Evolutionary conservation across 495 filamentous ascomycete genomes (phyloP).

Genomic region (Saxispiralis lemnorum): DNA sequence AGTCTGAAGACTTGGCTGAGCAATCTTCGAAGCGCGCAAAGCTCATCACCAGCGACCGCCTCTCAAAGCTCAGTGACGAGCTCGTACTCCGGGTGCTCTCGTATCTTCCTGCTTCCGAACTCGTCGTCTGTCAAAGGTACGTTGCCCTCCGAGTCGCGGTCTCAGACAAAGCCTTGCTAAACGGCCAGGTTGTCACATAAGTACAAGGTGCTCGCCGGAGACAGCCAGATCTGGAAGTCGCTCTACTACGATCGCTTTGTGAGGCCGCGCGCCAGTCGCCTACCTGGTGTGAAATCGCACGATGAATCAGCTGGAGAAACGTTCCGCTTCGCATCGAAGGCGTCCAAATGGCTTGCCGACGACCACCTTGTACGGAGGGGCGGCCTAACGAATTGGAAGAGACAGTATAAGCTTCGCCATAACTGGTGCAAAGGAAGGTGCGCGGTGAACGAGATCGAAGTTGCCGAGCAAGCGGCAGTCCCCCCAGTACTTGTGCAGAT

Average conservation of each 20-base stretch:
- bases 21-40: constrained; percentile 14
- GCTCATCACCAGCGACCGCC: constrained; percentile 22
- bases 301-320: constrained; percentile 23
- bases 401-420: constrained; percentile 71
- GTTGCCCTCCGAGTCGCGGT: constrained; percentile 3
- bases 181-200: constrained; percentile 49
- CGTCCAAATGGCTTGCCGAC: constrained; percentile 72
- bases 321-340: constrained; percentile 49
- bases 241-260: constrained; percentile 84
- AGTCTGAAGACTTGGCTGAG: constrained; percentile 2
- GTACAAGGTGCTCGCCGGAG: constrained; percentile 55
- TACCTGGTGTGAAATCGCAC: constrained; percentile 44
- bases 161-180: constrained; percentile 7
- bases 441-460: constrained; percentile 54
- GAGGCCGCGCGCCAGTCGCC: constrained; percentile 56
- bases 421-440: constrained; percentile 85
- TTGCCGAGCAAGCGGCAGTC: constrained; percentile 35
- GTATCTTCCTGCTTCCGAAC: constrained; percentile 46
- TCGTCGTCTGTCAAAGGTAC: constrained; percentile 52
- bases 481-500: constrained; percentile 53
- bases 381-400: constrained; percentile 60
- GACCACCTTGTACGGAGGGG: constrained; percentile 36
- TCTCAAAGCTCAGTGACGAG: constrained; percentile 67
- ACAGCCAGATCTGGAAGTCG: constrained; percentile 82
- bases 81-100: constrained; percentile 72